Evolutionary conservation across 1,284 basidiomycete species (phyloP).

Genomic region (Rhodotorula sp.): DNA sequence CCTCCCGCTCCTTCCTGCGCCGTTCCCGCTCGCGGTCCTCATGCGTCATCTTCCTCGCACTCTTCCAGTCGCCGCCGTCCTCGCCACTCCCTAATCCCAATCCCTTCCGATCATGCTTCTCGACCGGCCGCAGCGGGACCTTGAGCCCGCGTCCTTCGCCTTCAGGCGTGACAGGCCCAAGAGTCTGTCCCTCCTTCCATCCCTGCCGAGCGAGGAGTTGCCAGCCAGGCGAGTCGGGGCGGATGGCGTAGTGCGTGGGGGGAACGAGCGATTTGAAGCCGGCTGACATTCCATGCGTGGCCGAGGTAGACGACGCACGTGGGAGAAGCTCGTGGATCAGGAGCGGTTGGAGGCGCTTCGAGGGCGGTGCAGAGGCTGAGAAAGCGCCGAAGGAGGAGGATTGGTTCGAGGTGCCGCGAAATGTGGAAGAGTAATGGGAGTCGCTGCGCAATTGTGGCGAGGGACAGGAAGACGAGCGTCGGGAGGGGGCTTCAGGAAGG

Average conservation of each 20-base stretch:
- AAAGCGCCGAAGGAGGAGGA: no score
- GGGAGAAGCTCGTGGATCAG: conserved; percentile 28
- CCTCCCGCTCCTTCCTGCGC: neutral
- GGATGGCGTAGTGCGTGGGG: conserved; percentile 20
- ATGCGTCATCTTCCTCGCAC: neutral
- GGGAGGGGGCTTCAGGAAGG: neutral
- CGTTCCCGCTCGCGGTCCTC: neutral
- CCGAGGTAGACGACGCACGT: neutral
- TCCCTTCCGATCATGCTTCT: conserved; percentile 31
- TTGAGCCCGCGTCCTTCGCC: conserved; percentile 2
- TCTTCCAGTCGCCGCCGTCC: neutral
- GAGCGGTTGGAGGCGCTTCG: neutral
- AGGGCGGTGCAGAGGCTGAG: no score
- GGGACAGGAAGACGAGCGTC: neutral
- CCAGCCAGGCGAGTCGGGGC: conserved; percentile 10
- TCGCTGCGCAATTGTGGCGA: neutral
- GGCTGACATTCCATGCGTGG: no score
- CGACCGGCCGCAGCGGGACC: conserved; percentile 26
- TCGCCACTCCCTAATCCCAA: conserved; percentile 1
- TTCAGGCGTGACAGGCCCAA: conserved; percentile 10
- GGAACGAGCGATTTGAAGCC: conserved; percentile 1
- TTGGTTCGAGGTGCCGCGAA: neutral
- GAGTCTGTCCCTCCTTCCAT: conserved; percentile 18
- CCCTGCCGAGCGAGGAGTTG: conserved; percentile 22
- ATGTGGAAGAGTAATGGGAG: neutral